phyloP scores from a whole-genome alignment of 306 rosid genomes.

The Crataegus laevigata region DNA sequence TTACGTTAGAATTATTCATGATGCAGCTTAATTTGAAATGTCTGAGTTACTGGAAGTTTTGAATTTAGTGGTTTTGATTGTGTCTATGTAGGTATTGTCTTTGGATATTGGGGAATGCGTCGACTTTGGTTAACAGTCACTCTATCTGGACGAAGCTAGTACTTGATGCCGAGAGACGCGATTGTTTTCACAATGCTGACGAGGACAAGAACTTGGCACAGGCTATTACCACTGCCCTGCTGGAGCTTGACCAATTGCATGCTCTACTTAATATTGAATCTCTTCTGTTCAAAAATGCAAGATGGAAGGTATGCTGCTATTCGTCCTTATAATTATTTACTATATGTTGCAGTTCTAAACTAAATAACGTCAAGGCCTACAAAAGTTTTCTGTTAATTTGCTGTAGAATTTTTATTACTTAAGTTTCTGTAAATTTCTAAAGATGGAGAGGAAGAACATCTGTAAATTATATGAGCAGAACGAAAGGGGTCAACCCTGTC shows the following conservation, averaged over 20 bases:
- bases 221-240: slow-evolving; percentile 26
- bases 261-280: slow-evolving; percentile 19
- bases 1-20: not conserved
- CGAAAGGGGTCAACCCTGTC: too few species aligned
- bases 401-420: not conserved
- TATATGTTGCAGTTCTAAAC: not conserved
- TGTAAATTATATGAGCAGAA: not conserved
- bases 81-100: slow-evolving; percentile 34
- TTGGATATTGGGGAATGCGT: slow-evolving; percentile 48
- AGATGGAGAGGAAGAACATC: not conserved
- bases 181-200: slow-evolving; percentile 33
- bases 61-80: not conserved
- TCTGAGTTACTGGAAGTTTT: not conserved
- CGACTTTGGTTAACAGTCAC: slow-evolving; percentile 23
- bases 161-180: slow-evolving; percentile 33
- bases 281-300: slow-evolving; percentile 28
- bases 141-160: slow-evolving; percentile 38
- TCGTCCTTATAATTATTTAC: not conserved
- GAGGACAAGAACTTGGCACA: slow-evolving; percentile 33
- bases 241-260: slow-evolving; percentile 19
- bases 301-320: slow-evolving; percentile 41
- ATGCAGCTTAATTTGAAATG: not conserved
- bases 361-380: not conserved
- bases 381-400: not conserved
- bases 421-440: not conserved